Evolutionary conservation across 2,329 filamentous ascomycete genomes (phyloP), one percentile per base, ranked within the genome.

Genomic region (Talaromyces sp.): DNA sequence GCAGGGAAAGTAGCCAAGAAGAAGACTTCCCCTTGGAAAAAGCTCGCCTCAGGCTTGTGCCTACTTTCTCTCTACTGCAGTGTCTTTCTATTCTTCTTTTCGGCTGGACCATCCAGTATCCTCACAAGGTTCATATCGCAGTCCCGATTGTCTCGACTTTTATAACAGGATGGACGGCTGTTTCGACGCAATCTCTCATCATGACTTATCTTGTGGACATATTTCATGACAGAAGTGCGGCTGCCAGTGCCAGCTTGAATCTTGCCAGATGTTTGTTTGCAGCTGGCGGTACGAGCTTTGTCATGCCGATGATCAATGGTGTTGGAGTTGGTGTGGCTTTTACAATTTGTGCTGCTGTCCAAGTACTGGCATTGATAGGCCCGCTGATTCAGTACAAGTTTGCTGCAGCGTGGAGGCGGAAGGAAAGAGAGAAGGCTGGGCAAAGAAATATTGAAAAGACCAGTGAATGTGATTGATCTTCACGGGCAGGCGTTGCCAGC

Each of bases 171-270:
- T 85, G 83, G 83, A 78, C 83, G 0, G 79, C 80, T 0, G 76
- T 84, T 5, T 83, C 83, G 0, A 83, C 78, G 3, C 79, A 84
- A 45, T 81, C 79, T 1, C 69, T 82, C 1, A 76, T 84, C 35
- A 82, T 79, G 73, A 86, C 84, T 0, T 85, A 84, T 64, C 75
- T 86, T 0, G 80, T 86, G 3, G 85, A 87, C 68, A 72, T 86
- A 0, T 86, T 84, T 66, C 78, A 80, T 0, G 79, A 80, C 13
- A 73, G 74, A 10, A 83, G 82, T 64, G 84, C 84, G 0, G 81
- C 81, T 0, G 84, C 84, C 0, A 85, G 78, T 52, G 85, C 85
- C 0, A 82, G 81, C 52, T 69, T 86, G 27, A 87, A 86, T 67
- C 75, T 87, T 2, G 81, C 82, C 0, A 72, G 84, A 43, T 87